Evolutionary conservation across 176 grass and related monocot genomes (phyloP), one percentile per base, ranked within the genome.

Genomic region (Musa itinerans): DNA sequence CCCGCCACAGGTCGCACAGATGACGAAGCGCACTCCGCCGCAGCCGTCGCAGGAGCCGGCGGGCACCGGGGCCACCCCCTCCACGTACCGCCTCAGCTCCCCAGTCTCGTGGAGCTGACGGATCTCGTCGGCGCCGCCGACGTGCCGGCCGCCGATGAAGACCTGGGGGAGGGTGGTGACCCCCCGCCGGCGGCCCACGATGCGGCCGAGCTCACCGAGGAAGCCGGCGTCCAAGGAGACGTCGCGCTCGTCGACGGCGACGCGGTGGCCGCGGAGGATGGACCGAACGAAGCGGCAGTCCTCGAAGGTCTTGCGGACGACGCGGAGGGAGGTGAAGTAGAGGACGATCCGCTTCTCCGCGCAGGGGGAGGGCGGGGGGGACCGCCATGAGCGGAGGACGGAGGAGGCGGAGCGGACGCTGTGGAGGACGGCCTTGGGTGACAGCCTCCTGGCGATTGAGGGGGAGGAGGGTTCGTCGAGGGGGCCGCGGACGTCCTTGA

Each of bases 241-340:
- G 66, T 96, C 92, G 11, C 92, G 85, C 85, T 96, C 92, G 83
- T 96, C 92, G 50, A 96, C 80, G 65, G 83, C 81, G 73, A 96
- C 87, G 81, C 87, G 87, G 72, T 92, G 79, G 58, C 89, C 87
- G 0, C 83, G 83, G 65, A 96, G 81, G 72, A 96, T 86, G 56
- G 85, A 78, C 23, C 83, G 81, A 58, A 96, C 92, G 57, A 65
- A 53, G 65, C 64, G 82, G 78, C 89, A 89, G 78, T 86, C 89
- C 78, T 92, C 85, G 83, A 84, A 92, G 67, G 92, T 96, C 52
- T 65, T 5, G 49, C 89, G 89, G 63, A 96, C 83, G 17, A 86
- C 89, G 11, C 89, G 85, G 71, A 96, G 83, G 65, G 92, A 90
- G 76, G 92, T 96, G 92, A 83, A 92, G 83, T 92, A 96, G 78